Base-by-base conservation (phyloP, 768 basidiomycete genomes). In the Filobasidium wieringae region DNA sequence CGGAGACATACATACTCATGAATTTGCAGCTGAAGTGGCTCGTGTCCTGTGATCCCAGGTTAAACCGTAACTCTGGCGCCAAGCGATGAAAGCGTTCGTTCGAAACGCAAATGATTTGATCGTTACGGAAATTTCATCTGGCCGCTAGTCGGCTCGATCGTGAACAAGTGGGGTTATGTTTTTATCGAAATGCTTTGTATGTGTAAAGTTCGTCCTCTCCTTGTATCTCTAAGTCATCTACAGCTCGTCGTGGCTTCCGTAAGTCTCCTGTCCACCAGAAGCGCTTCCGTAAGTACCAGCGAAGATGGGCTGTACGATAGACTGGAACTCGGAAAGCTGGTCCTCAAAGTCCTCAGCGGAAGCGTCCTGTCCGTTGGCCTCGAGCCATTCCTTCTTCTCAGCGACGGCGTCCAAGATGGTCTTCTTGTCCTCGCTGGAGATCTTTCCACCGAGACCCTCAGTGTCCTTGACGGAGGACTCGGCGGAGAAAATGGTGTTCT, bases 321-420 rank as follows among this genome's bases (percentile, higher is more conserved):
- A 63, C 57, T 71, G 66, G 47, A 73, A 58, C 58, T 73, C 80
- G 53, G 81, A 77, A 66, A 91, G 77, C 79, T 91, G 88, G 79
- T 95, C 92, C 72, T 96, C 91, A 24, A 91, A 77, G 57, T 93
- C 89, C 71, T 93, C 92, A 41, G 84, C 83, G 32, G 79, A 79
- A 24, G 92, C 92, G 7, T 77, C 76, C 36, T 80, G 76, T 19
- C 85, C 85, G 66, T 89, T 81, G 68, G 86, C 82, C 47, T 97
- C 92, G 55, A 93, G 81, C 91, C 91, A 96, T 57, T 88, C 88
- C 19, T 84, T 84, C 54, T 84, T 82, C 65, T 93, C 89, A 79
- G 92, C 92, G 77, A 95, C 77, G 34, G 83, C 78, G 22, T 80
- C 80, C 53, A 87, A 78, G 61, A 97, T 80, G 7, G 81, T 82